Evolutionary conservation across 371 early-diverging fungal species (phyloP).

Genomic region (Mucor ambiguus): DNA sequence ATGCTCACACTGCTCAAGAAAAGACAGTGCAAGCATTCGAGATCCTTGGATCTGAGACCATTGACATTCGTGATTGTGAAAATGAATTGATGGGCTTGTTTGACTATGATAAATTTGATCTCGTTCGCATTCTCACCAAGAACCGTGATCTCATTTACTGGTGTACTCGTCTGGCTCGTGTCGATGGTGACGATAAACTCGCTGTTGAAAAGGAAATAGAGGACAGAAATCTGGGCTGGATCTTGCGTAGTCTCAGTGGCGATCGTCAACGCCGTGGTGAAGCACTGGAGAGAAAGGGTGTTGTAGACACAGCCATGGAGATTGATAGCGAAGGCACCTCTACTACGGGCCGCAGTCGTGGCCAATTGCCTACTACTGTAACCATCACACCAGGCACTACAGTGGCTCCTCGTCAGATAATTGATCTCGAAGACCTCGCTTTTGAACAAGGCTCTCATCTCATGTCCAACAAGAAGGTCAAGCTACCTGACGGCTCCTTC

Average conservation of each 20-base stretch:
- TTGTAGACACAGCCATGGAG: conserved; percentile 64
- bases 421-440: conserved; percentile 84
- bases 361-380: conserved; percentile 47
- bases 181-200: conserved; percentile 58
- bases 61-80: conserved; percentile 85
- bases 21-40: conserved; percentile 80
- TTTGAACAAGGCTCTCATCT: conserved; percentile 93
- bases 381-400: conserved; percentile 52
- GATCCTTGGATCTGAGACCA: conserved; percentile 68
- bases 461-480: conserved; percentile 96
- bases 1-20: conserved; percentile 85
- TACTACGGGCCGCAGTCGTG: conserved; percentile 40
- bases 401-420: conserved; percentile 58
- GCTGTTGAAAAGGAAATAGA: conserved; percentile 73
- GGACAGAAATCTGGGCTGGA: conserved; percentile 65
- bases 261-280: conserved; percentile 72
- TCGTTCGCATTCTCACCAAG: conserved; percentile 84
- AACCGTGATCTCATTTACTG: conserved; percentile 91
- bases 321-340: conserved; percentile 32
- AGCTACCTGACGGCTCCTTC: conserved; percentile 93
- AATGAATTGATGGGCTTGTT: conserved; percentile 93
- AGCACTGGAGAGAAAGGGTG: conserved; percentile 72
- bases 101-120: conserved; percentile 92
- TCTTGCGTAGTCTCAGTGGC: conserved; percentile 71
- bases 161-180: conserved; percentile 87